phyloP scores from a whole-genome alignment of 2,329 filamentous ascomycete species.

The Sporothrix euskadiensis region DNA sequence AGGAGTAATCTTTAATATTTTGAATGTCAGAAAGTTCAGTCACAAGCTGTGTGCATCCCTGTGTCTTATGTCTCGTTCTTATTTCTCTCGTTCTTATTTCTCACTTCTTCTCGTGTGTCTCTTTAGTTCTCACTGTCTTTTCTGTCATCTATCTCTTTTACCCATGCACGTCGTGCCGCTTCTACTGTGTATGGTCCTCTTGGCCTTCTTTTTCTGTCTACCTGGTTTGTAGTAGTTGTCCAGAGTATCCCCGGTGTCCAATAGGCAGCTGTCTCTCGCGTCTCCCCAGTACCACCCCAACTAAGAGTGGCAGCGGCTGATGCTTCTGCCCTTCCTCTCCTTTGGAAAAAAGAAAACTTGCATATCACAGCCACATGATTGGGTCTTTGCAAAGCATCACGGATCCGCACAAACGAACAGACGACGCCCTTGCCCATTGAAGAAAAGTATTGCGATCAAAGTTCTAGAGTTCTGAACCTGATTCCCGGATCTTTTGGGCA shows the following conservation, averaged over 20 bases:
- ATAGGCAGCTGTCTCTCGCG: not conserved
- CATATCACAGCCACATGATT: not conserved
- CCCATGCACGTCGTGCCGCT: not conserved
- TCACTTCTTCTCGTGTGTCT: not conserved
- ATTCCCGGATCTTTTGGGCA: not conserved
- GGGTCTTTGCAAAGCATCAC: not conserved
- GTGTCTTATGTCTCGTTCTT: not conserved
- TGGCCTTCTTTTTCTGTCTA: too few species aligned
- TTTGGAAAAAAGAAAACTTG: not conserved
- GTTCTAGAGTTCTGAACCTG: not conserved
- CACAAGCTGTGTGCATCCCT: not conserved
- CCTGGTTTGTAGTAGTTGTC: not conserved
- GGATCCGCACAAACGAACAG: not conserved
- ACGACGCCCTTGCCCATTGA: not conserved
- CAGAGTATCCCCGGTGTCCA: not conserved
- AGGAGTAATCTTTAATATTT: not conserved
- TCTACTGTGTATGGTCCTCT: not conserved
- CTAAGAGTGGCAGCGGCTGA: not conserved
- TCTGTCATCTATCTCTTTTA: not conserved
- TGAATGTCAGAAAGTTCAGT: not conserved
- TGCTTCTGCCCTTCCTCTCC: not conserved
- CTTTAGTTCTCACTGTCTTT: not conserved
- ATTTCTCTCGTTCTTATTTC: not conserved
- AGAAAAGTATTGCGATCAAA: not conserved
- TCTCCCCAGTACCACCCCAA: not conserved